Base-by-base conservation (phyloP, 2,329 filamentous ascomycete genomes). In the Lecanicillium sp. region DNA sequence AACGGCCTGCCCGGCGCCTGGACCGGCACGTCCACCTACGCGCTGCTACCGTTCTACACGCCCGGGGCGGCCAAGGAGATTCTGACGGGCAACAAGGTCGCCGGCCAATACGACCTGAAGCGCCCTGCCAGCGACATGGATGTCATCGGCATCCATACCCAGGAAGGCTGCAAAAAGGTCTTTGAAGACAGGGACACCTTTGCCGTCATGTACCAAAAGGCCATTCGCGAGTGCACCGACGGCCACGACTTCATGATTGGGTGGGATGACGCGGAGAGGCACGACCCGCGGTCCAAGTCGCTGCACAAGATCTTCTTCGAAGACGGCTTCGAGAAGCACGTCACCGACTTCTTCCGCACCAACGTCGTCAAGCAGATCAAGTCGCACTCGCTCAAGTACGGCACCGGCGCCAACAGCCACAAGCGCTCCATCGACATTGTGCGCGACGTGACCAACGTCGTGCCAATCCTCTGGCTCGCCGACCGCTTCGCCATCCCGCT, bases 361-460 rank as follows among this genome's bases (percentile, higher is more conserved):
- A 6, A 25, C 22, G 22, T 25, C 22, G 22, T 11, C 7, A 25
- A 25, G 11, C 22, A 25, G 22, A 25, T 25, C 22, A 25, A 25
- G 22, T 25, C 22, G 7, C 22, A 25, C 22, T 25, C 22, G 22
- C 22, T 25, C 22, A 25, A 25, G 22, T 25, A 25, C 11, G 11
- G 7, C 22, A 7, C 22, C 22, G 11, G 22, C 22, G 11, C 22
- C 6, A 25, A 6, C 22, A 25, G n/a, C n/a, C n/a, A 25, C 6
- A 25, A 25, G 22, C 22, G 22, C 6, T 25, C 22, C 22, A 25
- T 87, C 29, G 86, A 92, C 49, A 68, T 89, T 4, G 65, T 86
- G 9, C 74, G 79, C 17, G 79, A 86, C 40, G 72, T 87, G 1
- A 80, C 76, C 18, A 87, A 87, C 52, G 60, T 84, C 18, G 72